Percentiles rank a stretch among this genome's conserved stretches.
Evolutionary conservation across 2,329 filamentous ascomycete species (phyloP).

Genomic region (Fusarium proliferatum): DNA sequence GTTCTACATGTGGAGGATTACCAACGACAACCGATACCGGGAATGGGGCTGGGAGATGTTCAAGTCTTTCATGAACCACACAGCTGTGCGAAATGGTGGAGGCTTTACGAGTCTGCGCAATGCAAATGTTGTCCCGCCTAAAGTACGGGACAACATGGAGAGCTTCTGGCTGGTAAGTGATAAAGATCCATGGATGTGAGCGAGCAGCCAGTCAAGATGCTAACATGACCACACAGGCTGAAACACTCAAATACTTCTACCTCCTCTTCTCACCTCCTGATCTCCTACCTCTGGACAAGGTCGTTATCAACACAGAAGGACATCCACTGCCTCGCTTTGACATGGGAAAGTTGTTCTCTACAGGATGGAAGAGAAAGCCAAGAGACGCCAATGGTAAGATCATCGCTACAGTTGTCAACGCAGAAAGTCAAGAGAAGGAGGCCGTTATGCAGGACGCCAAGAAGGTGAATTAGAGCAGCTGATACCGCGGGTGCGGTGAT

Average conservation of each 20-base stretch:
- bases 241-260: conserved; percentile 98
- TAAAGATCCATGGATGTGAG: neutral
- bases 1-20: conserved; percentile 99
- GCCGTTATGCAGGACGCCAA: conserved; percentile 18
- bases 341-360: conserved; percentile 79
- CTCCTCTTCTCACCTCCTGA: conserved; percentile 89
- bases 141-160: conserved; percentile 91
- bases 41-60: conserved; percentile 99
- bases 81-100: conserved; percentile 78
- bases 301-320: conserved; percentile 96
- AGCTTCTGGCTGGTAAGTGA: conserved; percentile 91
- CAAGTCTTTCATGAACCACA: conserved; percentile 87
- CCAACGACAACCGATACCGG: conserved; percentile 86
- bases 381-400: conserved; percentile 61
- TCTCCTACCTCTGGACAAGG: conserved; percentile 82
- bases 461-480: conserved; percentile 14
- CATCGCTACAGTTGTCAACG: conserved; percentile 33
- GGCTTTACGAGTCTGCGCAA: conserved; percentile 86
- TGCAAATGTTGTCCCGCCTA: conserved; percentile 77
- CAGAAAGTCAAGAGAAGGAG: conserved; percentile 23
- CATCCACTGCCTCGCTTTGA: conserved; percentile 91
- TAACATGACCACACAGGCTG: conserved; percentile 68
- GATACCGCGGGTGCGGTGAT: neutral
- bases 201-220: neutral
- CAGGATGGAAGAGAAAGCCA: conserved; percentile 81